Evolutionary conservation across 2,329 filamentous ascomycete genomes (phyloP).

Genomic region (Pyrenochaeta sp.): DNA sequence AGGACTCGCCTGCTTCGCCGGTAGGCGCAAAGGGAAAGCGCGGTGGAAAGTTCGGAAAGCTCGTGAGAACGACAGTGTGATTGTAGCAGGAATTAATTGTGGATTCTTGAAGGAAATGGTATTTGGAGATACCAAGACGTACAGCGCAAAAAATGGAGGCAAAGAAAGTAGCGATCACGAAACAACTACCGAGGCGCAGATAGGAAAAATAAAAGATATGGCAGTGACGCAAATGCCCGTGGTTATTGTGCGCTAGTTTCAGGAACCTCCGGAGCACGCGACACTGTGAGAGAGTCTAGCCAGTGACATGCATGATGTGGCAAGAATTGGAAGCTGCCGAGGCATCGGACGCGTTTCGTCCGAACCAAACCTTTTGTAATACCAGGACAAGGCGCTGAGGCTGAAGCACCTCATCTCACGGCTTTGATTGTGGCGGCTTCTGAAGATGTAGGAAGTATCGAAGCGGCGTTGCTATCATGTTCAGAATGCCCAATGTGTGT

Average conservation of each 20-base stretch:
- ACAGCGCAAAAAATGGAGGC: not conserved
- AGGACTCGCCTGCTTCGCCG: conserved; percentile 14
- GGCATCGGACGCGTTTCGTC: conserved; percentile 24
- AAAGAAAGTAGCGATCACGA: not conserved
- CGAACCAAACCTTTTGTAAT: conserved; percentile 1
- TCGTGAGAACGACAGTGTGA: conserved; percentile 42
- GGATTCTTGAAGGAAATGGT: not conserved
- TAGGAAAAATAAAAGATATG: conserved; percentile 12
- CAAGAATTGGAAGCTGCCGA: conserved; percentile 21
- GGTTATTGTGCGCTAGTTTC: conserved; percentile 32
- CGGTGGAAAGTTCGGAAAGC: conserved; percentile 27
- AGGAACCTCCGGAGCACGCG: conserved; percentile 38
- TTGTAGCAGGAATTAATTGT: not conserved
- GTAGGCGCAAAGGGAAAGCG: conserved; percentile 20
- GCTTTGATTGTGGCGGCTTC: not conserved
- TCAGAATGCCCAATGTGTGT: conserved; percentile 2
- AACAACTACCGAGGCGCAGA: conserved; percentile 4
- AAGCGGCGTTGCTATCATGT: not conserved
- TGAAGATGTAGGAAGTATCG: not conserved
- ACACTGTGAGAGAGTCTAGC: conserved; percentile 21
- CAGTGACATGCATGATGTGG: conserved; percentile 28
- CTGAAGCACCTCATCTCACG: not conserved
- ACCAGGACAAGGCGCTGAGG: not conserved
- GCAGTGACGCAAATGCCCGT: conserved; percentile 36
- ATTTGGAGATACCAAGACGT: not conserved